phyloP scores from a whole-genome alignment of 2,329 filamentous ascomycete genomes.

The Cadophora gregata region DNA sequence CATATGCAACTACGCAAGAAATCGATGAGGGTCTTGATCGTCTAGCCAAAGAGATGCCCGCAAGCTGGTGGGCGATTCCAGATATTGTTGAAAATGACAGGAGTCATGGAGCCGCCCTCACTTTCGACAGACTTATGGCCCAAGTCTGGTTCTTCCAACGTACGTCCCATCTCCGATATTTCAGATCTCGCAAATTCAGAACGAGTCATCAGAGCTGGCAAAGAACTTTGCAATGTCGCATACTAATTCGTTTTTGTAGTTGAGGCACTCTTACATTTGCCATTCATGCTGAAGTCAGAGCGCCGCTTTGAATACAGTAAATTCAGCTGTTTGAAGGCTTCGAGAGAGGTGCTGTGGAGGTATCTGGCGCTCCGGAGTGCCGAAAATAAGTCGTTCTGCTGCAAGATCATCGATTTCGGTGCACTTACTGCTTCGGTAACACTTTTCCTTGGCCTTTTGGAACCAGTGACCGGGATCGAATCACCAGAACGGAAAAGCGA shows the following conservation, averaged over 20 bases:
- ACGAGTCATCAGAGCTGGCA: too few species aligned
- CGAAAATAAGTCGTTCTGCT: constrained; percentile 37
- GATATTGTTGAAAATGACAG: constrained; percentile 26
- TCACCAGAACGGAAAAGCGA: constrained; percentile 30
- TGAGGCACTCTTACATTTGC: constrained; percentile 40
- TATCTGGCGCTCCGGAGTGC: constrained; percentile 36
- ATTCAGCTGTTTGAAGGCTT: constrained; percentile 41
- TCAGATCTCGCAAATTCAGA: neutral
- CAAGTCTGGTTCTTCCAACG: constrained; percentile 43
- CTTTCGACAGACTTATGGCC: constrained; percentile 38
- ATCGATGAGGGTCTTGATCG: constrained; percentile 42
- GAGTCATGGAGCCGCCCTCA: constrained; percentile 16
- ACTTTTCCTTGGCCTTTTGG: constrained; percentile 39
- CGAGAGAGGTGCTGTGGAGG: constrained; percentile 39
- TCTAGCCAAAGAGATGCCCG: constrained; percentile 39
- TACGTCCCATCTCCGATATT: neutral
- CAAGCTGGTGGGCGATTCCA: constrained; percentile 41
- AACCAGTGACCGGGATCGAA: constrained; percentile 28
- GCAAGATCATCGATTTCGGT: constrained; percentile 42
- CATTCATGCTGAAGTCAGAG: constrained; percentile 44
- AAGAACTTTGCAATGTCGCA: neutral
- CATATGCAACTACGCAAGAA: constrained; percentile 41
- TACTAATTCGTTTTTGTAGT: constrained; percentile 17
- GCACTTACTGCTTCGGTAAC: constrained; percentile 42
- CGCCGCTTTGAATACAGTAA: constrained; percentile 43